These are phyloP conservation scores for Pseudocercospora crystallina DNA, from an alignment of 2,329 filamentous ascomycete species.

Conservation along the genomic window DNA sequence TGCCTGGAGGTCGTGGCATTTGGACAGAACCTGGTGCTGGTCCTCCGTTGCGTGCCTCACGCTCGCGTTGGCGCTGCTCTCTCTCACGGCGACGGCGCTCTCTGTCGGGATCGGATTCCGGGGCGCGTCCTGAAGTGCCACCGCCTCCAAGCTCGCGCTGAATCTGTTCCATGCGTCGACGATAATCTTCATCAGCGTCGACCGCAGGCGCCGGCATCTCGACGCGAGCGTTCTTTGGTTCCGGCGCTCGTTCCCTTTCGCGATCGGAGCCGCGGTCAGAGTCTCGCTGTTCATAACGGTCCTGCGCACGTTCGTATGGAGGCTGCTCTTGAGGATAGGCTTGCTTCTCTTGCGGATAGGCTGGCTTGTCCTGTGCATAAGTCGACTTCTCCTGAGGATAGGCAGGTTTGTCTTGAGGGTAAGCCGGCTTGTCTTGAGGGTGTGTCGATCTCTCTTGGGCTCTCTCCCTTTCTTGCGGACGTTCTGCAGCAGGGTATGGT, in stretches of 20 bases:
- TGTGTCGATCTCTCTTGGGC: neutral
- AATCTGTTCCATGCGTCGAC: slow-evolving; percentile 49
- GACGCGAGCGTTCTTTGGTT: slow-evolving; percentile 15
- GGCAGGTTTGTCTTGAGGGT: neutral
- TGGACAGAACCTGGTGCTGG: slow-evolving; percentile 11
- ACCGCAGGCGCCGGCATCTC: slow-evolving; percentile 32
- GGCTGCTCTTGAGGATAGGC: neutral
- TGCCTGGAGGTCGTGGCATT: slow-evolving; percentile 21
- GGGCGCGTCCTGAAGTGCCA: slow-evolving; percentile 17
- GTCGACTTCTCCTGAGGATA: neutral
- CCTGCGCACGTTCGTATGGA: slow-evolving; percentile 8
- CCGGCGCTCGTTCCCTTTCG: slow-evolving; percentile 7
- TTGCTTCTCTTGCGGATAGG: neutral
- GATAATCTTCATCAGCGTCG: slow-evolving; percentile 53
- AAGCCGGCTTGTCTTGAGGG: neutral
- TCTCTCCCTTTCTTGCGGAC: slow-evolving; percentile 9
- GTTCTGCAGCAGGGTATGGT: slow-evolving; percentile 5
- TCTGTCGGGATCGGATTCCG: slow-evolving; percentile 34
- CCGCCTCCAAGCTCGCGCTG: slow-evolving; percentile 45
- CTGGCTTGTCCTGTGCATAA: neutral
- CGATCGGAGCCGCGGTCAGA: slow-evolving; percentile 8
- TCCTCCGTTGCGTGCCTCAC: slow-evolving; percentile 20
- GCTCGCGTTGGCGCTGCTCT: slow-evolving; percentile 33
- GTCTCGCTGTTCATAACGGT: neutral
- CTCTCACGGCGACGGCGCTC: slow-evolving; percentile 34